Percentiles rank a stretch among this genome's conserved stretches.
Evolutionary conservation across 306 rosid genomes (phyloP).

Genomic region (Cicer pinnatifidum): DNA sequence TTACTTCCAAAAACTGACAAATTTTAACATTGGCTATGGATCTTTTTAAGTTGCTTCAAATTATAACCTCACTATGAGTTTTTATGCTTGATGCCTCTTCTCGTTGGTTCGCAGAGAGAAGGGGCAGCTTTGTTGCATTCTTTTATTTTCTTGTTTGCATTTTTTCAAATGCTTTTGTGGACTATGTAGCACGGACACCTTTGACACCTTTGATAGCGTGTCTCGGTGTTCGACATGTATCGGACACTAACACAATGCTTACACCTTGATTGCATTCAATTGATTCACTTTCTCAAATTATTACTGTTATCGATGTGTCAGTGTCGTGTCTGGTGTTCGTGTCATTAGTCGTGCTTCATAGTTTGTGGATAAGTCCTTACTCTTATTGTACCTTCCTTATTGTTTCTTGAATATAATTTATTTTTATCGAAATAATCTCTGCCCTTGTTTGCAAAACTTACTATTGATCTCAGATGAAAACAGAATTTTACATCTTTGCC

Average conservation of each 20-base stretch:
- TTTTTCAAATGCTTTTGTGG: constrained; percentile 16
- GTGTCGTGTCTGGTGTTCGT: no score
- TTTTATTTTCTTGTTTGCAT: neutral
- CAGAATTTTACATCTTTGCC: constrained; percentile 3
- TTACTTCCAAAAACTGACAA: neutral
- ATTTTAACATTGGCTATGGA: neutral
- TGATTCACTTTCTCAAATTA: no score
- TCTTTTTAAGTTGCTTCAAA: constrained; percentile 53
- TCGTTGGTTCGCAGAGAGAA: neutral
- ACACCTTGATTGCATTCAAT: no score
- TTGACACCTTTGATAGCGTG: no score
- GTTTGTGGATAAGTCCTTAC: neutral
- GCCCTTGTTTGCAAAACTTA: constrained; percentile 8
- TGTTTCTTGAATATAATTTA: neutral
- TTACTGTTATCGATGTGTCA: no score
- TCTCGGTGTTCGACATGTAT: no score
- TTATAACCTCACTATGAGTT: neutral
- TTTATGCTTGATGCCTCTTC: constrained; percentile 5
- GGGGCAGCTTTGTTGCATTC: constrained; percentile 20
- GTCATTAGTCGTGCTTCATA: no score
- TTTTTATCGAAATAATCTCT: neutral
- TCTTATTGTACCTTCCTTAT: neutral
- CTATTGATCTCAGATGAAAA: constrained; percentile 13
- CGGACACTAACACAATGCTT: no score
- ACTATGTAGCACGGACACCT: no score